Base-by-base conservation (phyloP, 768 basidiomycete genomes). In the Hygrophoropsis aurantiaca region DNA sequence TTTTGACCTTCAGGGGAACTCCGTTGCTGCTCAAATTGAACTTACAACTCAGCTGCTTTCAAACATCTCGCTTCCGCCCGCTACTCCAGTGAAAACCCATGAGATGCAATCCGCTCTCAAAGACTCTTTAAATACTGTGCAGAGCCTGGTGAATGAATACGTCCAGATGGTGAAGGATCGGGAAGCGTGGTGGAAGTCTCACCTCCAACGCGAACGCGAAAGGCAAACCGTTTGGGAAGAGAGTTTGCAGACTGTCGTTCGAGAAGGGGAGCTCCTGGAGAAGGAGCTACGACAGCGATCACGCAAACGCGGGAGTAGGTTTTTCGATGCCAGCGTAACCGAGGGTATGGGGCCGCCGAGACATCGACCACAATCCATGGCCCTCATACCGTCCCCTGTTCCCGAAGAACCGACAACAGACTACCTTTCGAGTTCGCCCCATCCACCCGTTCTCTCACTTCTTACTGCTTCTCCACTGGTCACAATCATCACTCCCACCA, bases 191-290 rank as follows among this genome's bases (percentile, higher is more conserved):
- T 94, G 82, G 73, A 75, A 74, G 46, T 67, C 73, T 24, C 78
- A 82, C 55, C 69, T 93, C 9, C 77, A 77, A 52, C 77, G 79
- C 20, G 88, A 92, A 59, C 72, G 75, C 40, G 72, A 77, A 54
- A 73, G 83, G 20, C 82, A 84, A 58, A 70, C 60, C 10, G 72
- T 93, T 21, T 97, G 94, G 94, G 94, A 95, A 67, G 86, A 92
- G 68, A 94, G 89, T 62, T 65, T 97, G 58, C 82, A 85, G 45
- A 80, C 82, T 2, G 92, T 94, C 7, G 93, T 94, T 1, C 75
- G 78, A 46, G 90, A 95, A 62, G 92, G 93, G 13, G 90, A 91
- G 58, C 76, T 73, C 9, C 75, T 94, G 18, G 94, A 98, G 70
- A 69, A 70, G 47, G 91, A 95, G 65, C 73, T 98, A 46, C 75